Evolutionary conservation across 2,329 filamentous ascomycete genomes (phyloP), one percentile per base, ranked within the genome.

Genomic region (Arthrobotrys pseudoclavata): DNA sequence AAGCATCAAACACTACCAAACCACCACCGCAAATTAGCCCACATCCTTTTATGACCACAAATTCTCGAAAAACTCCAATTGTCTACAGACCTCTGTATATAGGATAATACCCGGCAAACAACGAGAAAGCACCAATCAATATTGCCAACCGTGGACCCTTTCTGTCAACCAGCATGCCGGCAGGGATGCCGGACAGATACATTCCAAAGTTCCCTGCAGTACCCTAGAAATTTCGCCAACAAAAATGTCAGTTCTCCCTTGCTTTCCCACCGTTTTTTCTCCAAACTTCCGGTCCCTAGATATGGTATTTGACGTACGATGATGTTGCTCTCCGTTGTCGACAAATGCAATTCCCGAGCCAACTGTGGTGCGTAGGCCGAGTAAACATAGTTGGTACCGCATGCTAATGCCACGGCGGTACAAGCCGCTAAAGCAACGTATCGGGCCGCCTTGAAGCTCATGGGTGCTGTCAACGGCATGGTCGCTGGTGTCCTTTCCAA

Each of bases 291-390:
- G 37, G 67, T 34, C 20, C 47, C 3, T 47, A 22, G 15, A 34
- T 20, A 22, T 6, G 1, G 63, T 40, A 64, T 24, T 13, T 10
- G 42, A 66, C 88, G 83, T 86, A 91, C 94, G 82, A 99, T 94
- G 80, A 98, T 84, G 84, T 99, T 98, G 84, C 90, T 94, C 84
- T 97, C 88, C 1, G 95, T 98, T n/a, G 96, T 91, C 13, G 94
- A 94, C 78, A 98, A 89, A 83, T 91, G 90, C 81, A 99, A 87
- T 81, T 89, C 90, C 82, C 96, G 91, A 61, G 94, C 94, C 83
- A 97, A 97, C 84, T 97, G 94, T 20, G 96, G 96, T 13, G 93
- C 94, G 94, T 96, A 99, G 84, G 95, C 95, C 69, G 94, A 97
- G 85, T 97, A 99, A 83, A 94, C 95, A 89, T 99, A 98, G 93